Evolutionary conservation across 2,329 filamentous ascomycete genomes (phyloP), one percentile per base, ranked within the genome.

Genomic region (Conoideocrella luteorostrata): DNA sequence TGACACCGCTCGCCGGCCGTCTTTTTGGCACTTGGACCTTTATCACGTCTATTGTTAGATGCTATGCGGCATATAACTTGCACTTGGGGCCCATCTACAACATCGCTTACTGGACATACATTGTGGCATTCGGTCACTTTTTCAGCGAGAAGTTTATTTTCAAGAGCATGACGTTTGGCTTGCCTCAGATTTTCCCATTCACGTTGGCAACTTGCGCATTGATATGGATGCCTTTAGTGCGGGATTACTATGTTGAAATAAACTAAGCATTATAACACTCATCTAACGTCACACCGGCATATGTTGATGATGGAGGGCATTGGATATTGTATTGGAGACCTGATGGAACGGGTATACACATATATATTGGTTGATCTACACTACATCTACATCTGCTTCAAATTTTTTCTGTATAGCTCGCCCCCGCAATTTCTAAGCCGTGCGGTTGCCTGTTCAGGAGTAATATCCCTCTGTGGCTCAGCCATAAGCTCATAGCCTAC

Each of bases 401-500:
- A 50, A 10, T 52, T 55, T n/a, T 84, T 88, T 51, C 93, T 79
- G 61, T 98, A 97, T 50, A 98, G 68, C 60, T 88, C 80, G 13
- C 89, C 89, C 4, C 81, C 86, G 50, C 88, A 90, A 46, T 75
- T 73, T 51, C 86, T 78, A 47, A 98, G 69, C 39, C 81, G 80
- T 21, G 80, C 81, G 12, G 93, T 86, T 2, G 93, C 93, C 67
- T 97, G 93, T 66, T 98, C 93, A 0, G 93, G 91, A 0, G 93
- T 98, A 56, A 98, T 97, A 62, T 98, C 93, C 47, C 93, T 79
- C 67, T 98, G 93, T n/a, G 93, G 91, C 68, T 98, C 93, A 2
- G 87, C 93, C 79, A 98, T 80, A 67, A 98, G 76, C 68, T 98
- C 93, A 62, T 95, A 97, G 0, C 93, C 93, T 26, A 98, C 93